These are phyloP conservation scores for Lophiostoma macrostomum DNA, from an alignment of 495 filamentous ascomycete species.

Conservation along the genomic window DNA sequence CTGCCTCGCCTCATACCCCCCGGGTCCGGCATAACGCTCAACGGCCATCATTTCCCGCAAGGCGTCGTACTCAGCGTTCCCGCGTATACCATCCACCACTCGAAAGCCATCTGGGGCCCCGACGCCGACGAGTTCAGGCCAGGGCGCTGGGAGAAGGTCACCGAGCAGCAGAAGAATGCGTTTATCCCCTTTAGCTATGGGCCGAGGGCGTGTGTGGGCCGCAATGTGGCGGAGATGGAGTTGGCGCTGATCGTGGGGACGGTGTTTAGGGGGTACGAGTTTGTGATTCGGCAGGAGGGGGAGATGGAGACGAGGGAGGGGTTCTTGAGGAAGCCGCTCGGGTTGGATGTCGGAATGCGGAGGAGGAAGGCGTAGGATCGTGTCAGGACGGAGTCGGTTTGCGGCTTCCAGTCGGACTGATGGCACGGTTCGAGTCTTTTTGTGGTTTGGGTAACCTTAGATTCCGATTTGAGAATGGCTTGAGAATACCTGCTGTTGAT, in stretches of 20 bases:
- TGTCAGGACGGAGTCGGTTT: too few species aligned
- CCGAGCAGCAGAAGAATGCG: constrained; percentile 43
- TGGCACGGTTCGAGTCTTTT: too few species aligned
- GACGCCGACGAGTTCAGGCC: constrained; percentile 77
- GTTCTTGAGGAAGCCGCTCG: constrained; percentile 84
- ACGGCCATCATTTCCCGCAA: constrained; percentile 64
- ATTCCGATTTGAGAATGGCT: too few species aligned
- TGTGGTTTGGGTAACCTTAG: too few species aligned
- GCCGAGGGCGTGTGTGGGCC: constrained; percentile 75
- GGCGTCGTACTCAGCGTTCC: constrained; percentile 81
- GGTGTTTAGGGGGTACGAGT: constrained; percentile 73
- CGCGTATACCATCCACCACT: constrained; percentile 85
- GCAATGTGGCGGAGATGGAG: constrained; percentile 94
- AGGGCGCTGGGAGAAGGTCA: constrained; percentile 65
- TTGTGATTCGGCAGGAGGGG: constrained; percentile 67
- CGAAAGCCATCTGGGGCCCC: constrained; percentile 73
- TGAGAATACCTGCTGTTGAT: too few species aligned
- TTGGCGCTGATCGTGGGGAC: constrained; percentile 75
- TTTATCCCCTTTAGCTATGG: constrained; percentile 87
- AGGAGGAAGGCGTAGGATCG: too few species aligned
- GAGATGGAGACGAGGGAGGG: constrained; percentile 78
- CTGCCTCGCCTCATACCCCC: constrained; percentile 77
- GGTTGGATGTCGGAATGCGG: constrained; percentile 67
- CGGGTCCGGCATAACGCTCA: constrained; percentile 53
- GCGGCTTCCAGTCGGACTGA: too few species aligned